Conservation (phyloP, 495 filamentous ascomycete species). For the Aspergillus hancockii region DNA sequence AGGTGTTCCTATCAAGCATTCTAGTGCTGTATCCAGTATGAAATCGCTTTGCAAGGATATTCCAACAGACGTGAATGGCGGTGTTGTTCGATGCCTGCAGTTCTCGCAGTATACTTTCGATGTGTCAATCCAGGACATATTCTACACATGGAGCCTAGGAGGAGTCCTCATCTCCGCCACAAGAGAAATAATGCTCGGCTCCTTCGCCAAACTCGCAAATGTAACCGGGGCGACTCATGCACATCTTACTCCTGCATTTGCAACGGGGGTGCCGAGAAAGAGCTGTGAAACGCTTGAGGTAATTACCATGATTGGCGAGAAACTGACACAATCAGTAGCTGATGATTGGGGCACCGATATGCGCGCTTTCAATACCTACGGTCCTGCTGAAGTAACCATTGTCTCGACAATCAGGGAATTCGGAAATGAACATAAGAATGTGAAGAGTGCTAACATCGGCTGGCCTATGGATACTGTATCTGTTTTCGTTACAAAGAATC, state of each 20-base stretch:
- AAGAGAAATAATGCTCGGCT: slow-evolving; percentile 36
- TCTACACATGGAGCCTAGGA: slow-evolving; percentile 41
- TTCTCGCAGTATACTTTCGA: slow-evolving; percentile 43
- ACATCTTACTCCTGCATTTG: slow-evolving; percentile 40
- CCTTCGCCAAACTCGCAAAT: slow-evolving; percentile 34
- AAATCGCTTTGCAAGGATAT: slow-evolving; percentile 31
- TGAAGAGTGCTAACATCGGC: slow-evolving; percentile 39
- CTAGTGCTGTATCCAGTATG: slow-evolving; percentile 37
- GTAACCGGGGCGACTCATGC: slow-evolving; percentile 38
- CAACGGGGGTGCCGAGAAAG: slow-evolving; percentile 30
- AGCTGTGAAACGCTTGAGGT: slow-evolving; percentile 50
- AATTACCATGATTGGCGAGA: slow-evolving; percentile 96
- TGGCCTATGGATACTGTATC: slow-evolving; percentile 37
- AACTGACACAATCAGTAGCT: slow-evolving; percentile 64
- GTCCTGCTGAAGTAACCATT: slow-evolving; percentile 38
- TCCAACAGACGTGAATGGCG: slow-evolving; percentile 26
- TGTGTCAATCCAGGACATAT: slow-evolving; percentile 41
- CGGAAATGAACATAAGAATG: slow-evolving; percentile 27
- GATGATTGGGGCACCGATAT: slow-evolving; percentile 39
- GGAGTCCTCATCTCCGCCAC: slow-evolving; percentile 37
- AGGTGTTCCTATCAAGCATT: slow-evolving; percentile 40
- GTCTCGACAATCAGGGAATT: slow-evolving; percentile 39
- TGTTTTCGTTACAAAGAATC: slow-evolving; percentile 33
- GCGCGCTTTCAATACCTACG: slow-evolving; percentile 39
- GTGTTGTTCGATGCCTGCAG: slow-evolving; percentile 34